Base-by-base conservation (phyloP, 192 early-diverging fungal species). In the Jimgerdemannia lactiflua region DNA sequence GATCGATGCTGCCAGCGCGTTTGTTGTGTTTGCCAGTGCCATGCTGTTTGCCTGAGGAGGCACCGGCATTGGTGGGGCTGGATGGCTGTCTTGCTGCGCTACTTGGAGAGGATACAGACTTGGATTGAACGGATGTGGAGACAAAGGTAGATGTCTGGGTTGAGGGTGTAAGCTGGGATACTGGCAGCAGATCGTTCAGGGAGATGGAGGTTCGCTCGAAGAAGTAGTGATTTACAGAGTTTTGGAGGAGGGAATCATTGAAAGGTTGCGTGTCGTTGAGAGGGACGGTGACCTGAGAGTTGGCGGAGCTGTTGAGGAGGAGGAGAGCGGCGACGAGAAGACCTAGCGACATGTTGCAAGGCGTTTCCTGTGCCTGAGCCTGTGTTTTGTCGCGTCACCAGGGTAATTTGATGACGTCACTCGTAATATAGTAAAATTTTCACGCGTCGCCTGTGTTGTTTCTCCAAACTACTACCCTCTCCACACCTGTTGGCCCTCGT, bases 361-460 rank as follows among this genome's bases (percentile, higher is more conserved):
- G 29, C 29, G n/a, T 6, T 73, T 73, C 65, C 41, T 69, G 73
- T 40, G 72, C 1, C n/a, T n/a, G n/a, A n/a, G 29, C 29, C 29
- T 29, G 29, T 29, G 29, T 29, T 29, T 29, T 29, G 29, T 29
- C 29, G 29, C 29, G 29, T 29, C 29, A 29, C 0, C 29, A n/a
- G n/a, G 29, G 29, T 29, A 29, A 29, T 29, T 29, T 29, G n/a
- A n/a, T n/a, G n/a, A n/a, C n/a, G n/a, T n/a, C n/a, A n/a, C n/a
- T n/a, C n/a, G n/a, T n/a, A n/a, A n/a, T n/a, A n/a, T n/a, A n/a
- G n/a, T n/a, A n/a, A n/a, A n/a, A n/a, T n/a, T n/a, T n/a, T n/a
- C n/a, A n/a, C n/a, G n/a, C n/a, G n/a, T n/a, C n/a, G n/a, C n/a
- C n/a, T n/a, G n/a, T n/a, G n/a, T n/a, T n/a, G n/a, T n/a, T n/a